These are phyloP conservation scores for Wickerhamiella azyma DNA, from an alignment of 805 yeast species.

Conservation along the genomic window DNA sequence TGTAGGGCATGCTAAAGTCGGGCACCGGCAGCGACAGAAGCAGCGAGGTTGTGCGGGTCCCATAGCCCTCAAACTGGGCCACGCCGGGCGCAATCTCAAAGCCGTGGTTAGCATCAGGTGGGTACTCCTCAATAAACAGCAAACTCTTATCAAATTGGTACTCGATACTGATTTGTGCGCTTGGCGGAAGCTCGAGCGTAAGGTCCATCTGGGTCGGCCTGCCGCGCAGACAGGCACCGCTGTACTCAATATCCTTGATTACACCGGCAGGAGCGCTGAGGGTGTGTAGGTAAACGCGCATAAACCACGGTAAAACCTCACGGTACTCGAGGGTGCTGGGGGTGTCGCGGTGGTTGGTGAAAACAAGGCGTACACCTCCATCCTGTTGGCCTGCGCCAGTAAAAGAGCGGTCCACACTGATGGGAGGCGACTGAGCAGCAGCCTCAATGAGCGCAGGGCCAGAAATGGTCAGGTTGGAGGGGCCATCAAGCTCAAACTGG, in stretches of 20 bases:
- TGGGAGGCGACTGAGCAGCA: conserved; percentile 36
- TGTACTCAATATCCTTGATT: conserved; percentile 35
- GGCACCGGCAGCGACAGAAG: conserved; percentile 86
- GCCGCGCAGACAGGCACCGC: conserved; percentile 65
- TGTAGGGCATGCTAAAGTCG: conserved; percentile 97
- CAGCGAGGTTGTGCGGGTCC: conserved; percentile 69
- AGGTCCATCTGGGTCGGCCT: conserved; percentile 79
- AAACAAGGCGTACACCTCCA: conserved; percentile 74
- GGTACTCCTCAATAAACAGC: conserved; percentile 76
- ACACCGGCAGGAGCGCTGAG: conserved; percentile 27
- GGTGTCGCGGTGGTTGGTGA: conserved; percentile 45
- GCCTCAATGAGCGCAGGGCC: background rate
- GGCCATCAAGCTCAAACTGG: background rate
- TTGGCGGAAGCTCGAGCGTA: conserved; percentile 47
- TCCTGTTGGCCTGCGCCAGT: conserved; percentile 85
- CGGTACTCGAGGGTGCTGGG: conserved; percentile 45
- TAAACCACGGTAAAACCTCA: conserved; percentile 87
- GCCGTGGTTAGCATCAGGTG: conserved; percentile 99
- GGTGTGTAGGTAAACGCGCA: conserved; percentile 69
- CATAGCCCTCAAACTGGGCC: conserved; percentile 28
- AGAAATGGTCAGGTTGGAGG: background rate
- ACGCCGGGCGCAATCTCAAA: conserved; percentile 83
- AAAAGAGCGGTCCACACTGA: conserved; percentile 66
- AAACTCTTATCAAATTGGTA: conserved; percentile 81
- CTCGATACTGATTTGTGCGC: conserved; percentile 43